Evolutionary conservation across 805 yeast species (phyloP), one percentile per base, ranked within the genome.

Genomic region (Metschnikowia noctiluminum): DNA sequence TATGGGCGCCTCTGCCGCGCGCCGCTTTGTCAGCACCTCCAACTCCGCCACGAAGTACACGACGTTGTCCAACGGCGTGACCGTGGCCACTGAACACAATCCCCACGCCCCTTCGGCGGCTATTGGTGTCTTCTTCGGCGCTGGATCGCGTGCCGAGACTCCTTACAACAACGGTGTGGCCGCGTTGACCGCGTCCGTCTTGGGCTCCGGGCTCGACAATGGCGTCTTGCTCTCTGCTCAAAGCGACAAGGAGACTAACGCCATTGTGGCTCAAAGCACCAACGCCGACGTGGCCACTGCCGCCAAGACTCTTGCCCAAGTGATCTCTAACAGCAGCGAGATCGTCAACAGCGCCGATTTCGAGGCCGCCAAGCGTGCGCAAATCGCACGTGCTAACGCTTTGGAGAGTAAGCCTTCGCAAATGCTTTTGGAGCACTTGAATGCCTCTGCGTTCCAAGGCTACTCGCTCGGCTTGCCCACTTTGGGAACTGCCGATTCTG

Each of bases 361-460:
- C 44, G 70, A 69, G 49, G 70, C 71, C 41, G 73, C 78, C 57
- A 77, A 82, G 62, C 65, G 65, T 9, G 61, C 71, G 35, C 76
- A 80, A 53, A 64, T 75, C 48, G 66, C 70, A 16, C 66, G 73
- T 53, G 77, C 84, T 49, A 79, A 73, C 39, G 66, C 68, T 34
- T 74, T 84, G 52, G 95, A 87, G 73, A 64, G 71, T 45, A 66
- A 59, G 51, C 80, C 85, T 59, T 76, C 78, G 52, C 65, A 76
- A 48, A 78, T 75, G 70, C 86, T 84, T 44, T 61, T 82, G 58
- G 88, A 85, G 72, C 95, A 87, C 71, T 78, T 87, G 74, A 81
- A 83, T 63, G 80, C 91, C 52, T 80, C 91, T 53, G 96, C 95
- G 48, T 87, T 82, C 85, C 96, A 87, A 74, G 89, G 89, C 63